phyloP scores from a whole-genome alignment of 345 rosid species.

The Pseudoturritis turrita region DNA sequence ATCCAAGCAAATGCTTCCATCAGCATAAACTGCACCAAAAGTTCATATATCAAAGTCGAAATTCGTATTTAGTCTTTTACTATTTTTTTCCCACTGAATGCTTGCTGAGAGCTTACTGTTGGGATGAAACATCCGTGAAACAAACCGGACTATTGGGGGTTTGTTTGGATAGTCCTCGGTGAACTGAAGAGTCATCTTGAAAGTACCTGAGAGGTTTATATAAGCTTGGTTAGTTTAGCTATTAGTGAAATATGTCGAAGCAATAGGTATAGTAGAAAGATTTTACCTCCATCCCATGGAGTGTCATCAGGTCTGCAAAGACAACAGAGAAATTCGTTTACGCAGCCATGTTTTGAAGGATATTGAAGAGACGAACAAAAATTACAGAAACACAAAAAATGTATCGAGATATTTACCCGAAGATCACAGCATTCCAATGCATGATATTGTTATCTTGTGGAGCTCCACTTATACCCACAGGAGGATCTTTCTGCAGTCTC shows the following conservation, averaged over 20 bases:
- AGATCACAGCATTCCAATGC: slow-evolving; percentile 63
- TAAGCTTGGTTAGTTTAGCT: not conserved
- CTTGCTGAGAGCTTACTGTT: slow-evolving; percentile 45
- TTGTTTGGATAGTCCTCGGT: slow-evolving; percentile 73
- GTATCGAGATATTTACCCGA: slow-evolving; percentile 30
- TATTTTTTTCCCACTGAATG: not conserved
- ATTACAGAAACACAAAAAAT: not conserved
- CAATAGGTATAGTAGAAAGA: not conserved
- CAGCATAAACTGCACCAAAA: slow-evolving; percentile 57
- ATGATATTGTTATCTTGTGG: slow-evolving; percentile 56
- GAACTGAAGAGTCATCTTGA: slow-evolving; percentile 66
- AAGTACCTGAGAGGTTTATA: slow-evolving; percentile 45
- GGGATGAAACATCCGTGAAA: slow-evolving; percentile 76
- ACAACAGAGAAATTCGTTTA: slow-evolving; percentile 10
- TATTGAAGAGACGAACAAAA: not conserved
- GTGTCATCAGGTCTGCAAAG: slow-evolving; percentile 71
- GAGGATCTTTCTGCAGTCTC: slow-evolving; percentile 60
- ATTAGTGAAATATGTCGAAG: not conserved
- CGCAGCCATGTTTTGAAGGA: not conserved
- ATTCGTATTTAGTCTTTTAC: not conserved
- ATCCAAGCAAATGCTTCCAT: slow-evolving; percentile 79
- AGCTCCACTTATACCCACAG: slow-evolving; percentile 52
- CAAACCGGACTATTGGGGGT: slow-evolving; percentile 68
- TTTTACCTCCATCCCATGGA: slow-evolving; percentile 87
- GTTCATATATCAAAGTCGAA: not conserved